Conservation (phyloP, 768 basidiomycete species). For the Naganishia vaughanmartiniae region DNA sequence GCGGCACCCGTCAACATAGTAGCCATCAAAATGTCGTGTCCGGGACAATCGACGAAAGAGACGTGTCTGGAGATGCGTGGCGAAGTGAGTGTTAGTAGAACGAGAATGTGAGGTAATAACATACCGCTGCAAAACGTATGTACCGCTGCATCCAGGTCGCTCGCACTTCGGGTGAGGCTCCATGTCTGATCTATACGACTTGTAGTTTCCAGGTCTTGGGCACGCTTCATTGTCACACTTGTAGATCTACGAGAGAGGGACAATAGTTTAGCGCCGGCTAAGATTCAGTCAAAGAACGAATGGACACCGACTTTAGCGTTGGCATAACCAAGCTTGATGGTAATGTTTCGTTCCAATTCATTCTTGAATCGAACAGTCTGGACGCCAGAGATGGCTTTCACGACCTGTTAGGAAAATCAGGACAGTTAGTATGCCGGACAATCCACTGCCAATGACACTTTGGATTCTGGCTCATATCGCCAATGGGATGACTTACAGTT, state of each 20-base stretch:
- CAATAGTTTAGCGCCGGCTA: neutral
- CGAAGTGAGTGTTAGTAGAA: neutral
- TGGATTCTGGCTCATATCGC: slow-evolving; percentile 66
- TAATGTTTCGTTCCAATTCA: slow-evolving; percentile 97
- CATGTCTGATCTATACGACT: slow-evolving; percentile 88
- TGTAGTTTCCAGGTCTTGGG: slow-evolving; percentile 88
- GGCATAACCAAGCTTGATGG: slow-evolving; percentile 98
- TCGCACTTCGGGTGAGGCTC: slow-evolving; percentile 92
- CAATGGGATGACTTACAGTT: slow-evolving; percentile 30
- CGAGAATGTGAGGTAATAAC: slow-evolving; percentile 9
- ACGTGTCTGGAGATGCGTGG: slow-evolving; percentile 61
- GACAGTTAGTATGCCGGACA: slow-evolving; percentile 43
- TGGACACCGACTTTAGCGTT: slow-evolving; percentile 82
- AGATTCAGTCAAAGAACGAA: neutral
- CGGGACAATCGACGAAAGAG: slow-evolving; percentile 92
- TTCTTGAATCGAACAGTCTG: slow-evolving; percentile 99
- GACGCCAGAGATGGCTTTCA: slow-evolving; percentile 97
- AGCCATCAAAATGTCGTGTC: slow-evolving; percentile 99
- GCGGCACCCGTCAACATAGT: slow-evolving; percentile 99
- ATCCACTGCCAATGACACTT: neutral
- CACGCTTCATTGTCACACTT: slow-evolving; percentile 93
- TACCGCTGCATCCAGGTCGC: slow-evolving; percentile 81
- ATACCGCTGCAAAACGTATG: slow-evolving; percentile 80
- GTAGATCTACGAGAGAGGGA: slow-evolving; percentile 68
- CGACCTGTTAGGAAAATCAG: slow-evolving; percentile 54